Evolutionary conservation across 352 stramenopile genomes (phyloP), one percentile per base, ranked within the genome.

Genomic region (Phytopythium litorale): DNA sequence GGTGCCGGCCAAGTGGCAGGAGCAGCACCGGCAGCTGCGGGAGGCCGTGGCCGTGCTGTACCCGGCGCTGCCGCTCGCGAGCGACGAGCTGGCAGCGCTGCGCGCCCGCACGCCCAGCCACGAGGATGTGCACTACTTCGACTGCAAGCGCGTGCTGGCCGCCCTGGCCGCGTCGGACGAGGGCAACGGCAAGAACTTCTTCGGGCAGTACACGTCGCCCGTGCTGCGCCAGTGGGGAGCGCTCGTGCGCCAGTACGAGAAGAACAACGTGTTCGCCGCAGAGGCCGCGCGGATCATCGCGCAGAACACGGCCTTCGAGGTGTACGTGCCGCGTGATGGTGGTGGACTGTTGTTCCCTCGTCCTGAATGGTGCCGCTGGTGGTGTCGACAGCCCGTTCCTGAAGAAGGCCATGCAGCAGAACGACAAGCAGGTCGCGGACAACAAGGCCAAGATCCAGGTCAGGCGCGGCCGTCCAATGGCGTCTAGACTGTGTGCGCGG

Each of bases 361-460:
- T 11, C 1, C 35, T 65, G 4, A 55, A 6, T 21, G 5, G 7
- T 49, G 60, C 13, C 55, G n/a, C 13, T 52, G n/a, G 61, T 51
- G 45, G 49, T 38, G 25, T 25, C 16, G 23, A 30, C 50, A 94
- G 84, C 63, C 84, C 84, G 23, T 89, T 89, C 30, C 58, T 91
- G 52, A 90, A 85, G 52, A 92, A 88, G 43, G 75, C 75, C 19
- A 90, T 92, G 37, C 72, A 88, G 63, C 79, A 90, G 61, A 88
- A 94, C 51, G 82, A 94, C 21, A 94, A 94, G 56, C 81, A 91
- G 58, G 71, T 90, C 18, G 76, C 72, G 33, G 80, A 94, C 70
- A 91, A 90, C 63, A 90, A 90, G 55, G 76, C 81, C 60, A 94
- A 94, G 63, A 81, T 86, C 46, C 63, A 72, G 54, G 84, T 93